These are phyloP conservation scores for Phytophthora tentaculata DNA, from an alignment of 352 stramenopile genomes.

Conservation along the genomic window DNA sequence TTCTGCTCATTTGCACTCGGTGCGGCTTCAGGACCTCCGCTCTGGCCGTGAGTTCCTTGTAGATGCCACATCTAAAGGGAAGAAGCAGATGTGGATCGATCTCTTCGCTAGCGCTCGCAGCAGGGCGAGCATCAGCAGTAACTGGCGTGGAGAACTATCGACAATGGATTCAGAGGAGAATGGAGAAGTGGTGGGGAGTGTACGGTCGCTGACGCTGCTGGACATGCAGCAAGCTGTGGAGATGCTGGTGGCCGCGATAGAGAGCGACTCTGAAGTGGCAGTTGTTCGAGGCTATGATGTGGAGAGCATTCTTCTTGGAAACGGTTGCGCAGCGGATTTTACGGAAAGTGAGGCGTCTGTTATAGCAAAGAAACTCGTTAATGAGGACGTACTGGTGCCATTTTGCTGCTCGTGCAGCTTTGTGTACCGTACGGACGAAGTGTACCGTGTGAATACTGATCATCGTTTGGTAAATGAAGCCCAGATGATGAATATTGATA, in stretches of 20 bases:
- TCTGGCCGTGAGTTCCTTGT: conserved; percentile 52
- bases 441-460: conserved; percentile 42
- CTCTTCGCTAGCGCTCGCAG: conserved; percentile 42
- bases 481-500: conserved; percentile 14
- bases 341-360: conserved; percentile 21
- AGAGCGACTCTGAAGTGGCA: conserved; percentile 20
- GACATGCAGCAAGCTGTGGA: conserved; percentile 35
- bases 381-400: conserved; percentile 35
- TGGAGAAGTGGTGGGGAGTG: neutral
- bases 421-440: conserved; percentile 33
- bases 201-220: conserved; percentile 13
- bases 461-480: conserved; percentile 32
- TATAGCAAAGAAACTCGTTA: conserved; percentile 30
- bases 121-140: conserved; percentile 27
- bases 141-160: conserved; percentile 18
- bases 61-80: conserved; percentile 45
- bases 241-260: conserved; percentile 37
- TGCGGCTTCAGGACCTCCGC: conserved; percentile 53
- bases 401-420: conserved; percentile 43
- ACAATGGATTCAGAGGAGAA: conserved; percentile 4
- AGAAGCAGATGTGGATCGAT: conserved; percentile 67
- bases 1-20: conserved; percentile 62
- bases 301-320: conserved; percentile 33
- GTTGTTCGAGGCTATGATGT: conserved; percentile 44
- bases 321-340: conserved; percentile 27